Evolutionary conservation across 441 rosid genomes (phyloP), one percentile per base, ranked within the genome.

Genomic region (Pelargonium citronellum): DNA sequence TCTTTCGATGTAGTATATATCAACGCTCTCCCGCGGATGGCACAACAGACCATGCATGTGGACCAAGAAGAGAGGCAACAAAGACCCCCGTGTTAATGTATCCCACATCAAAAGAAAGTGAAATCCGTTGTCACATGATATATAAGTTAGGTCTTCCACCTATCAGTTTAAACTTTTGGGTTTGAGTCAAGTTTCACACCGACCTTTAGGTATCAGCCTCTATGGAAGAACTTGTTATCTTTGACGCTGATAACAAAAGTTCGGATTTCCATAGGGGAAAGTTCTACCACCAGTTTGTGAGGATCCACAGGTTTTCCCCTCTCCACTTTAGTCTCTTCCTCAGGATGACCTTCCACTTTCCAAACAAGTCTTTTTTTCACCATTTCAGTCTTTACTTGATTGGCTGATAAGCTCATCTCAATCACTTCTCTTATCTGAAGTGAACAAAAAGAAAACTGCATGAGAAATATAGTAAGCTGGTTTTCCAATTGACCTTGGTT

Each of bases 261-360:
- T 3, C 86, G 77, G 66, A 83, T 80, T 68, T 80, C 86, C 83
- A 80, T 76, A 8, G 86, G 86, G 70, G 79, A 82, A 37, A 83
- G 80, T 58, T 80, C 79, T 51, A 83, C 83, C 47, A 72, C 75
- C 55, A 80, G 68, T 19, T 67, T 51, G 11, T 34, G 4, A 8
- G 73, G 76, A 78, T 83, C 81, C 47, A 78, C 80, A 5, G 79
- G 76, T 65, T 76, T 72, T 74, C 86, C 83, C 30, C 78, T 78
- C 27, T 34, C 68, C 43, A 64, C 79, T 34, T 76, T 68, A 3
- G 69, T 15, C 69, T 73, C 78, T 37, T 73, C 78, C 20, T 74
- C 70, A 1, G 61, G 11, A 47, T 71, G 57, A 51, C 80, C 80
- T 68, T 80, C 80, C 2, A 76, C 83, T 72, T 75, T 72, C 82